phyloP scores from a whole-genome alignment of 768 basidiomycete species.

The Rhodotorula diobovata region DNA sequence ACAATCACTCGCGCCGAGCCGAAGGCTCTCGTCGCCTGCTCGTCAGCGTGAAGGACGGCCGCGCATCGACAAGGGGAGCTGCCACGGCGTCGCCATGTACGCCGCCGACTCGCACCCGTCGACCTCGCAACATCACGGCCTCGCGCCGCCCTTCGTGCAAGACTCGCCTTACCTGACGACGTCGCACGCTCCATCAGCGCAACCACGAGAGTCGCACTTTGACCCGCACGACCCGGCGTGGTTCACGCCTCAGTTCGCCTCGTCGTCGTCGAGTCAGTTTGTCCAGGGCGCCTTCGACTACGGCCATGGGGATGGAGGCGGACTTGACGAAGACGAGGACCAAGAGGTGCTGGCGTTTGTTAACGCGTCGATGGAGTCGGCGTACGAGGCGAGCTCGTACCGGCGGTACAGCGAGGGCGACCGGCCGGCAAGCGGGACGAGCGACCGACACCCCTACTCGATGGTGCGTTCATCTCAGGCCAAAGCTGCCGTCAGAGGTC shows the following conservation, averaged over 20 bases:
- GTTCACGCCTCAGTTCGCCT: not conserved
- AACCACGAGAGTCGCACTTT: not conserved
- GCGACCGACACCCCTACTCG: not conserved
- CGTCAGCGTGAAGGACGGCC: no score
- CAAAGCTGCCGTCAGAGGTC: no score
- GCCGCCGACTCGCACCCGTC: no score
- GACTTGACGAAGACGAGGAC: not conserved
- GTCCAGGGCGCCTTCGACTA: not conserved
- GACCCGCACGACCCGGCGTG: slow-evolving; percentile 14
- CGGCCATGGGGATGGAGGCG: not conserved
- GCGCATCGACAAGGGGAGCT: no score
- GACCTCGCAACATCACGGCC: no score
- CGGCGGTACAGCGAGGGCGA: not conserved
- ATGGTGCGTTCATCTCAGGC: not conserved
- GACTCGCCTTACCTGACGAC: not conserved
- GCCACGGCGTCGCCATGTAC: no score
- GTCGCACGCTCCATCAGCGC: not conserved
- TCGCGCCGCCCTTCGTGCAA: not conserved
- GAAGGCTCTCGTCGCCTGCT: no score
- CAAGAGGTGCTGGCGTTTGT: not conserved
- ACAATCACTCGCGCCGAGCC: no score
- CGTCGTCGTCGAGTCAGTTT: not conserved
- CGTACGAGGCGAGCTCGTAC: not conserved
- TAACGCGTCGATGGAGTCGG: not conserved
- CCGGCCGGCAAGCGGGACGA: not conserved